These are phyloP conservation scores for Akanthomyces uredinophilus DNA, from an alignment of 2,329 filamentous ascomycete genomes.

Conservation along the genomic window DNA sequence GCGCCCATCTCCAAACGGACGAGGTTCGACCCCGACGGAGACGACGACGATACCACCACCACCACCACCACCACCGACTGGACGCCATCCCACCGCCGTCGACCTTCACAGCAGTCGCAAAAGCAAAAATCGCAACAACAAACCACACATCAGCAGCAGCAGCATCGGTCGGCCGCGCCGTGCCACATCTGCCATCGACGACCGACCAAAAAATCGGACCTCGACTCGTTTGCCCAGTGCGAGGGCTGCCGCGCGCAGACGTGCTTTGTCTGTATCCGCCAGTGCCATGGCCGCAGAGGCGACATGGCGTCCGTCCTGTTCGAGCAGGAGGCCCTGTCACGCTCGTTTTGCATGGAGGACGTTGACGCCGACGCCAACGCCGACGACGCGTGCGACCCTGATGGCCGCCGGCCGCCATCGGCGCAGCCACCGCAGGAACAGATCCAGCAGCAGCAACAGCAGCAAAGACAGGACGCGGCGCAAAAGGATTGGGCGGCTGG, in stretches of 20 bases:
- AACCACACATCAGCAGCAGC: too few species aligned
- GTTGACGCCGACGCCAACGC: constrained; percentile 38
- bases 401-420: neutral
- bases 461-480: constrained; percentile 14
- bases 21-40: neutral
- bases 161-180: constrained; percentile 29
- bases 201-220: constrained; percentile 59
- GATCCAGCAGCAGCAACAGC: neutral
- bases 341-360: constrained; percentile 49
- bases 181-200: constrained; percentile 65
- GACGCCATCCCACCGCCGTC: neutral
- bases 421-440: constrained; percentile 8
- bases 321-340: constrained; percentile 34
- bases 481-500: constrained; percentile 32
- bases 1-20: constrained; percentile 7
- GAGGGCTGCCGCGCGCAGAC: constrained; percentile 56
- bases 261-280: constrained; percentile 64
- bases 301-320: constrained; percentile 22
- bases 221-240: constrained; percentile 63
- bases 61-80: neutral
- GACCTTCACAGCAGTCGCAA: neutral
- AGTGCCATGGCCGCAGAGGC: constrained; percentile 53
- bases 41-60: neutral
- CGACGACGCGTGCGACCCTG: constrained; percentile 12
- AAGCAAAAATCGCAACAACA: neutral